phyloP scores from a whole-genome alignment of 2,329 filamentous ascomycete genomes.

The Diaporthe nobilis region DNA sequence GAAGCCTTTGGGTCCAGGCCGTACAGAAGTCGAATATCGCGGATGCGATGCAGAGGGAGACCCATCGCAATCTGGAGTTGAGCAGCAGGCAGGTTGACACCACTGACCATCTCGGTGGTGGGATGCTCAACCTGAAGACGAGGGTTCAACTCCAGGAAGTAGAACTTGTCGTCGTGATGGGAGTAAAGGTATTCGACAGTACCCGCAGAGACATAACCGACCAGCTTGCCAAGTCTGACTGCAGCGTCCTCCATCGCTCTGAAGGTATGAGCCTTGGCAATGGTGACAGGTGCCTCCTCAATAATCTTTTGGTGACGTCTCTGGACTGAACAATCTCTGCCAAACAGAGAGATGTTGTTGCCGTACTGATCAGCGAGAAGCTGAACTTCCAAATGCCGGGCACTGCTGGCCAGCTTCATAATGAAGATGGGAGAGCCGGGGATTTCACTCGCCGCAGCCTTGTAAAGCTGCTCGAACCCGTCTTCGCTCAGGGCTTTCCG shows the following conservation, averaged over 20 bases:
- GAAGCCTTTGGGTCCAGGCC: constrained; percentile 91
- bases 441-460: constrained; percentile 96
- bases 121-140: constrained; percentile 99
- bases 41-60: constrained; percentile 93
- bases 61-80: constrained; percentile 99
- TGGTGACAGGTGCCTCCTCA: constrained; percentile 97
- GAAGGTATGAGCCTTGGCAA: constrained; percentile 91
- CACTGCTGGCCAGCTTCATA: constrained; percentile 99
- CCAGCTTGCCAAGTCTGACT: constrained; percentile 91
- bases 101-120: constrained; percentile 98
- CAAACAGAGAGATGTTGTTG: constrained; percentile 99
- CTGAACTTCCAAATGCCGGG: constrained; percentile 97
- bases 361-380: constrained; percentile 98
- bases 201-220: constrained; percentile 98
- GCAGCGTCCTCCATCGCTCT: constrained; percentile 96
- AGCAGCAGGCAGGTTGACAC: constrained; percentile 95
- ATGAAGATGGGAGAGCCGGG: constrained; percentile 99
- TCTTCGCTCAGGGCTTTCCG: constrained; percentile 92
- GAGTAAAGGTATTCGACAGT: constrained; percentile 99
- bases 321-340: constrained; percentile 98
- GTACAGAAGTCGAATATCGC: constrained; percentile 96
- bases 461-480: constrained; percentile 89
- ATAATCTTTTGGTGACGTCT: constrained; percentile 99
- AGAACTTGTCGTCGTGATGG: constrained; percentile 97
- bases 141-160: constrained; percentile 98